Conservation (phyloP, 208 protist species). For the Naegleria lovaniensis region DNA sequence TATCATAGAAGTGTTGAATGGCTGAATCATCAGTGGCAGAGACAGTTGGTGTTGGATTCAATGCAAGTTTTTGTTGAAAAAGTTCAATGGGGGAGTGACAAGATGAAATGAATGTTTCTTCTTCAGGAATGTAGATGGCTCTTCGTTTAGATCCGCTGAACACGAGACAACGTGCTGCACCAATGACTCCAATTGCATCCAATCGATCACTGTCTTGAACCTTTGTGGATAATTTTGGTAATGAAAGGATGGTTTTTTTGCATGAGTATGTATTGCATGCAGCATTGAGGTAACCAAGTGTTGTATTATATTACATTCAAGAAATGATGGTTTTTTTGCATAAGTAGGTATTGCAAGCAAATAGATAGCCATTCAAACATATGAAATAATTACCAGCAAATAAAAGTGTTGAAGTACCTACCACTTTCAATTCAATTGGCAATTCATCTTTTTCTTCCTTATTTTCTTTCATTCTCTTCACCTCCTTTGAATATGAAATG, state of each 20-base stretch:
- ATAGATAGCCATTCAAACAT: too few species aligned
- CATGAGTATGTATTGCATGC: too few species aligned
- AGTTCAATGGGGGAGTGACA: background rate
- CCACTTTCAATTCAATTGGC: slow-evolving; percentile 40
- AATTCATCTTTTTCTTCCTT: slow-evolving; percentile 39
- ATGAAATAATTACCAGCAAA: too few species aligned
- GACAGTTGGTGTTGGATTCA: background rate
- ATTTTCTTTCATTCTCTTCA: background rate
- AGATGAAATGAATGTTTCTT: background rate
- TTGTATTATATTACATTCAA: too few species aligned
- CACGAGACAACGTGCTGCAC: slow-evolving; percentile 41
- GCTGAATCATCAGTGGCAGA: slow-evolving; percentile 33
- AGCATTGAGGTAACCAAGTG: too few species aligned
- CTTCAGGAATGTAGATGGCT: background rate
- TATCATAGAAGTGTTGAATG: slow-evolving; percentile 59
- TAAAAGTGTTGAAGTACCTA: too few species aligned
- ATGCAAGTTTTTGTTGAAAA: background rate
- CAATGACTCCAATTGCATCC: slow-evolving; percentile 52
- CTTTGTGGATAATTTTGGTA: slow-evolving; percentile 31
- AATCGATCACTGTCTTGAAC: slow-evolving; percentile 53
- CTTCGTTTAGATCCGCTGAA: slow-evolving; percentile 31
- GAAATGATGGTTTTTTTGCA: too few species aligned
- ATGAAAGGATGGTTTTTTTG: too few species aligned
- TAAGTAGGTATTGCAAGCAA: too few species aligned
- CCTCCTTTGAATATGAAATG: slow-evolving; percentile 30